A percentile compares a stretch with the other conserved stretches of the same genome.
phyloP scores from a whole-genome alignment of 192 early-diverging fungal genomes.

The Tieghemiomyces parasiticus region DNA sequence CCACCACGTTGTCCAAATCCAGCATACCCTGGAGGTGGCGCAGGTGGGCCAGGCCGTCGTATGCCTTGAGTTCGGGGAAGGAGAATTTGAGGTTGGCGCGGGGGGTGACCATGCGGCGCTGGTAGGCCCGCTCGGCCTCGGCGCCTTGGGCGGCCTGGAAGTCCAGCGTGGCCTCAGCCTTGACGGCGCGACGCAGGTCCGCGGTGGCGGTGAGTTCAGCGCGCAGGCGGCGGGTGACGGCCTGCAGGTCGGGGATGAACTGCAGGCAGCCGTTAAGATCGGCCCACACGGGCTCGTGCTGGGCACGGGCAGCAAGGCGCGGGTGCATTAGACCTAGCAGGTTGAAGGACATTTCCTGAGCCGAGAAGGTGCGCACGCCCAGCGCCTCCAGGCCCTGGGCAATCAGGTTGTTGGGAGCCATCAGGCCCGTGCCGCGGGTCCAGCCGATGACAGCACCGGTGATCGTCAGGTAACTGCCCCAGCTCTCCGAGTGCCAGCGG shows the following conservation, averaged over 20 bases:
- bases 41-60: constrained; percentile 48
- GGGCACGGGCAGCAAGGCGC: constrained; percentile 52
- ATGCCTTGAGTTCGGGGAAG: constrained; percentile 53
- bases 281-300: constrained; percentile 69
- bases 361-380: constrained; percentile 84
- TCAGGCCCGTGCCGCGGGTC: constrained; percentile 93
- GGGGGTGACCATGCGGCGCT: constrained; percentile 49
- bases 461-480: constrained; percentile 75
- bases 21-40: constrained; percentile 52
- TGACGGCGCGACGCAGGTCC: constrained; percentile 74
- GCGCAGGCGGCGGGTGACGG: constrained; percentile 56
- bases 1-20: constrained; percentile 83
- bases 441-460: constrained; percentile 91
- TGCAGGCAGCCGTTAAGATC: constrained; percentile 86
- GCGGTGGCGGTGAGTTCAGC: constrained; percentile 66
- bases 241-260: constrained; percentile 71
- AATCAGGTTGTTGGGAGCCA: constrained; percentile 80
- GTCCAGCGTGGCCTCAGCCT: constrained; percentile 61
- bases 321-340: constrained; percentile 77
- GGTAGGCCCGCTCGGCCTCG: constrained; percentile 38
- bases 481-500: constrained; percentile 81
- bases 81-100: constrained; percentile 76
- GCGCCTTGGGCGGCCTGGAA: constrained; percentile 59
- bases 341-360: constrained; percentile 89
- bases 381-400: constrained; percentile 74